A percentile compares a stretch with the other conserved stretches of the same genome.
Evolutionary conservation across 2,329 filamentous ascomycete genomes (phyloP).

Genomic region (Cladosporium velox): DNA sequence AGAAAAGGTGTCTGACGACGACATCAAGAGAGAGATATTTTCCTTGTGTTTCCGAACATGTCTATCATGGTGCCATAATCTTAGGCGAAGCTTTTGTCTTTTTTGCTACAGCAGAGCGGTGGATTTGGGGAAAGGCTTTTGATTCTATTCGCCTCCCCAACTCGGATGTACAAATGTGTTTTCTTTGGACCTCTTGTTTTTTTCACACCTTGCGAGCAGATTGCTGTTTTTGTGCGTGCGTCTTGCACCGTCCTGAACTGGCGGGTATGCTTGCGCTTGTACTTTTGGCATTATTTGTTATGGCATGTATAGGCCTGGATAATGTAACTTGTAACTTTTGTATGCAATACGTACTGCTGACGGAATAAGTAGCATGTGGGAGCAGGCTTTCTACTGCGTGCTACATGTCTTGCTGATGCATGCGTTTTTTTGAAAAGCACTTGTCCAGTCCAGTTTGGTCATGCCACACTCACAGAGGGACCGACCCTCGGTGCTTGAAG

Average conservation of each 20-base stretch:
- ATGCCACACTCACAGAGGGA: no score
- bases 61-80: slow-evolving; percentile 1
- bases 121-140: not conserved
- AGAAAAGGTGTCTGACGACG: not conserved
- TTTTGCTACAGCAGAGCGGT: not conserved
- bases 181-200: not conserved
- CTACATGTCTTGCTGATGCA: no score
- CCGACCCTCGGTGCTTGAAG: not conserved
- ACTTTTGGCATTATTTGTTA: no score
- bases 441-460: not conserved
- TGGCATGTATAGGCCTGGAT: not conserved
- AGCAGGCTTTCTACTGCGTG: no score
- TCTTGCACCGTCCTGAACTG: no score
- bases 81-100: not conserved
- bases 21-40: not conserved
- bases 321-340: not conserved
- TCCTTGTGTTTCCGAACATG: not conserved
- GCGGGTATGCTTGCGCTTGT: no score
- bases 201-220: no score
- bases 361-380: no score
- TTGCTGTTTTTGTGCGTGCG: not conserved
- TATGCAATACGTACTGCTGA: not conserved
- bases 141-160: not conserved
- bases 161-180: not conserved
- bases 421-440: not conserved